A percentile compares a stretch with the other conserved stretches of the same genome.
Evolutionary conservation across 805 yeast species (phyloP).

Genomic region (Teunomyces lycoperdinae): DNA sequence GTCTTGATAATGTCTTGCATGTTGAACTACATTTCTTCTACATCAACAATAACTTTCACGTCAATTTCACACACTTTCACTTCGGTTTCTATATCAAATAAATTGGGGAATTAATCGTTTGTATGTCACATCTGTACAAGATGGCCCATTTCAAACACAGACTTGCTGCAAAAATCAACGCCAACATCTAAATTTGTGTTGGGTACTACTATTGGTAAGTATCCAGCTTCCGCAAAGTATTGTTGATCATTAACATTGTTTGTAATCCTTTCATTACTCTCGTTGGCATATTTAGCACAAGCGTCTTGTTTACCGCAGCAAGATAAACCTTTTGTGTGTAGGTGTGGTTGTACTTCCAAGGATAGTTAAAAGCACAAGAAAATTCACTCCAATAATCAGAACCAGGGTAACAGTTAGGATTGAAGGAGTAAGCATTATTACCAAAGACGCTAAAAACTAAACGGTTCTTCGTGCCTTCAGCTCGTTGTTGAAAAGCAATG

Average conservation of each 20-base stretch:
- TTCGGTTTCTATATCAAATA: too few species aligned
- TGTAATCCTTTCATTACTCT: not conserved
- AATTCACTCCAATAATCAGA: slow-evolving; percentile 7
- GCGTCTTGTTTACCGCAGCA: not conserved
- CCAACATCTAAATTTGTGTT: too few species aligned
- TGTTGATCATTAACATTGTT: not conserved
- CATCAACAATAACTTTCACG: too few species aligned
- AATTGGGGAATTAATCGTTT: too few species aligned
- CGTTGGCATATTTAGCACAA: not conserved
- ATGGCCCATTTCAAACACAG: too few species aligned
- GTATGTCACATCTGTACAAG: too few species aligned
- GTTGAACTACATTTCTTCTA: too few species aligned
- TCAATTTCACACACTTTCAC: too few species aligned
- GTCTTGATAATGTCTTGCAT: too few species aligned
- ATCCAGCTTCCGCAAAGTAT: not conserved
- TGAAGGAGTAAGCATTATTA: slow-evolving; percentile 1
- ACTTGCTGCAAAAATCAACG: too few species aligned
- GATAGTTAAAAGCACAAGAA: slow-evolving; percentile 3
- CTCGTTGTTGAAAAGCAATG: slow-evolving; percentile 6
- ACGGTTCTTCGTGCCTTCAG: not conserved
- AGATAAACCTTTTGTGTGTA: slow-evolving; percentile 1
- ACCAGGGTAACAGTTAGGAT: slow-evolving; percentile 5
- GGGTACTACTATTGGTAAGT: not conserved
- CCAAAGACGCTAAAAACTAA: slow-evolving; percentile 8
- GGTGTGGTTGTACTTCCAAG: slow-evolving; percentile 5